Evolutionary conservation across 805 yeast genomes (phyloP), one percentile per base, ranked within the genome.

Genomic region (Grigorovia humatica): DNA sequence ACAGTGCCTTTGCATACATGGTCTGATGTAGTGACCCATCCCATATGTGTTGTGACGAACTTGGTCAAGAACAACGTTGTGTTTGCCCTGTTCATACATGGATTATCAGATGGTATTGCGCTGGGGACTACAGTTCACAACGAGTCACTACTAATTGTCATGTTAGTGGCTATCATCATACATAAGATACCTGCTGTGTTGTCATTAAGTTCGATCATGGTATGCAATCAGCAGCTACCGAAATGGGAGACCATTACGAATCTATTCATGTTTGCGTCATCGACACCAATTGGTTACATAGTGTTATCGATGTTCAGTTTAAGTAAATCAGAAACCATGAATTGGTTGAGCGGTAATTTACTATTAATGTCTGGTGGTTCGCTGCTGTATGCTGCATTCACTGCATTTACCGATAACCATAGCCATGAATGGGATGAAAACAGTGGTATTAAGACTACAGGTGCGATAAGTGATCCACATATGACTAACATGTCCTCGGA

Each of bases 101-200:
- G 83, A 0, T 53, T 78, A 8, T 74, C 82, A 1, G 88, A 83
- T 59, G 88, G 88, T 2, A 68, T 82, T 11, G 80, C 85, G 0
- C 64, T 83, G 42, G 85, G 86, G 0, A 74, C 84, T 0, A 71
- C 84, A 0, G 70, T 73, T 2, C 59, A 70, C 43, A 68, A 70
- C 47, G 68, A 64, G 9, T 63, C 73, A 3, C 59, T 72, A 48
- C 67, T 67, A 48, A 47, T 72, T 47, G 62, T 79, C 20, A 75
- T 82, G 48, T 70, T 80, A 27, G 51, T 79, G n/a, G 79, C 83
- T 19, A 78, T 83, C 23, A 71, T 80, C 29, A 67, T 81, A 17
- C 88, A 83, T 64, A 83, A 82, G 59, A 62, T 82, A 9, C 88
- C 88, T 0, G 81, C 87, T 0, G 74, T 82, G 1, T 75, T 82